Base-by-base conservation (phyloP, 2,329 filamentous ascomycete species). In the Colletotrichum chlorophyti region DNA sequence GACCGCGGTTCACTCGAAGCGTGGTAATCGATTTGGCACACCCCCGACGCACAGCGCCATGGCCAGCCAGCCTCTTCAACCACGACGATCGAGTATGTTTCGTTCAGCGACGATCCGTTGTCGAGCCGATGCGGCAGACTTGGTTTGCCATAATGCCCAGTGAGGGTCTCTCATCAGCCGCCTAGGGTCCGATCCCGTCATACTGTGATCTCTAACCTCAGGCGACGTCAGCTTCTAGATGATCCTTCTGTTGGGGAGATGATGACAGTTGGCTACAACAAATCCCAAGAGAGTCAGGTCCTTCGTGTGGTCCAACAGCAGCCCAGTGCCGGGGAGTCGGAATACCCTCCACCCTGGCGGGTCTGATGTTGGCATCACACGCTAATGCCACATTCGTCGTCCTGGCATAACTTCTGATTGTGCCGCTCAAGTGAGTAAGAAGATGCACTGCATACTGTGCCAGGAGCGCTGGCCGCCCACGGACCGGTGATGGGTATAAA, bases 311-410 rank as follows among this genome's bases (percentile, higher is more conserved):
- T 19, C 23, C 41, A 34, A 26, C 24, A 38, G 19, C 50, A 19
- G 42, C 14, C 54, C 38, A 24, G 41, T 47, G 54, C 54, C 49
- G 50, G 23, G 42, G 42, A 42, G 21, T 43, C 24, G 54, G 49
- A 38, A 48, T 43, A 19, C 42, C 49, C 23, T 42, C 27, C 27
- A 43, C 27, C 17, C 10, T 27, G 19, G 41, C 29, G 29, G 49
- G 41, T n/a, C 49, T 41, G 19, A 23, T 11, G 34, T 34, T 21
- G 53, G 21, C 29, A 24, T 29, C 3, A 26, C 23, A 23, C 23
- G 34, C 21, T 53, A 47, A 43, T 41, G 40, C 49, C 27, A 23
- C 23, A 17, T 8, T 8, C n/a, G 21, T 24, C 29, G 34, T 29
- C 17, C 19, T 21, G 10, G 23, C 49, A 58, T 41, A 34, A 29